These are phyloP conservation scores for Blastobotrys apis DNA, from an alignment of 1,139 yeast genomes.

Conservation along the genomic window DNA sequence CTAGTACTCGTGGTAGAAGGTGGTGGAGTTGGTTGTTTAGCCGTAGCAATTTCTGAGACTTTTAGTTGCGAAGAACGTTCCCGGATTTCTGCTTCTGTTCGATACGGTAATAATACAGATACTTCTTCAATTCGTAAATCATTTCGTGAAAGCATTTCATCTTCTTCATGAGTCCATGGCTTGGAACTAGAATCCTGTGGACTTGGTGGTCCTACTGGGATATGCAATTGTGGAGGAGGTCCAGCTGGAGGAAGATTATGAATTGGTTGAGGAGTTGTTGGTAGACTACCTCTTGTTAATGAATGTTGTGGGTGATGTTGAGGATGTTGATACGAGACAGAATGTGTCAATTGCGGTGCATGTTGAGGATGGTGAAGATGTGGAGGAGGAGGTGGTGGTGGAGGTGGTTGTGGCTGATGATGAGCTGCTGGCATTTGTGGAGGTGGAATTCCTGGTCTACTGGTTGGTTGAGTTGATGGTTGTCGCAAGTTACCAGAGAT, in stretches of 20 bases:
- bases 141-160: conserved; percentile 57
- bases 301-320: not conserved
- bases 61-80: conserved; percentile 51
- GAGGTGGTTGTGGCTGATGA: conserved; percentile 5
- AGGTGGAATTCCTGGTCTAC: conserved; percentile 10
- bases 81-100: conserved; percentile 72
- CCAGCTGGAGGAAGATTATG: conserved; percentile 11
- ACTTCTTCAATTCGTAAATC: conserved; percentile 72
- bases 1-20: conserved; percentile 1
- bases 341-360: not conserved
- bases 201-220: conserved; percentile 8
- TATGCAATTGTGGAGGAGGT: conserved; percentile 11
- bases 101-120: conserved; percentile 63
- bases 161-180: conserved; percentile 60
- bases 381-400: not conserved
- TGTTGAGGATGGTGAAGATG: conserved; percentile 2
- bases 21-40: conserved; percentile 15
- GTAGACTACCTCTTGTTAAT: not conserved
- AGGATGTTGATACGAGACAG: not conserved
- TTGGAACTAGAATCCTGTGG: conserved; percentile 12
- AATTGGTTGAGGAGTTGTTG: conserved; percentile 1
- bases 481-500: conserved; percentile 42
- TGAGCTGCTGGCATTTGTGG: conserved; percentile 10
- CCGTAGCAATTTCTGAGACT: not conserved
- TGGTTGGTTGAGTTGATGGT: conserved; percentile 4